Evolutionary conservation across 495 filamentous ascomycete genomes (phyloP), one percentile per base, ranked within the genome.

Genomic region (Aspergillus coremiiformis): DNA sequence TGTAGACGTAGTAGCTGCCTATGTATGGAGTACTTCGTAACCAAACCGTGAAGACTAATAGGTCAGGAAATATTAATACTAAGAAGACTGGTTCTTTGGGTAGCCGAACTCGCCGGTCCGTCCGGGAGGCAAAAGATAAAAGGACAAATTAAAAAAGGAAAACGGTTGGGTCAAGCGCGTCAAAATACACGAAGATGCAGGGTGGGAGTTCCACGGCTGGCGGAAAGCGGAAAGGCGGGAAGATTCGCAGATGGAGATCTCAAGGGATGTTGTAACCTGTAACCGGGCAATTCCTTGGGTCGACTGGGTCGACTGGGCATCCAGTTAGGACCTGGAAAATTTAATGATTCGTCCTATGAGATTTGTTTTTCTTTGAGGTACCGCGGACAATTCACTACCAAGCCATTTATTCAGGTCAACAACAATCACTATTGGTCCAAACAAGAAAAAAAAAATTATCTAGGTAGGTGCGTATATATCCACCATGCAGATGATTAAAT

Each of bases 181-280:
- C 56, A 59, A 49, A 53, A 53, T 48, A 62, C 55, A 58, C 53
- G 50, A n/a, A 62, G 55, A 58, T 44, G 55, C 59, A 62, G 53
- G 59, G 56, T 52, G 19, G 19, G 24, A 52, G 58, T 50, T 41
- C 58, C 59, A 60, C 53, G 55, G 55, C 45, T 58, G 52, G 51
- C 46, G 58, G 59, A 58, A 57, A 58, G 55, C 55, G 59, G 61
- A 59, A 58, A 55, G 53, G 54, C 60, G 60, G 60, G 60, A 62
- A 62, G 56, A 59, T 55, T 59, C 49, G 47, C 53, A 49, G 54
- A 57, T 57, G 52, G 56, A 55, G 54, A 57, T 57, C 55, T 45
- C 47, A 57, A 48, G 43, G 53, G 53, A 56, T 51, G 48, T 41
- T n/a, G n/a, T n/a, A n/a, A n/a, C n/a, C n/a, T 51, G 48, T 41